A percentile compares a stretch with the other conserved stretches of the same genome.
Evolutionary conservation across 192 early-diverging fungal species (phyloP).

Genomic region (Podila horticola): DNA sequence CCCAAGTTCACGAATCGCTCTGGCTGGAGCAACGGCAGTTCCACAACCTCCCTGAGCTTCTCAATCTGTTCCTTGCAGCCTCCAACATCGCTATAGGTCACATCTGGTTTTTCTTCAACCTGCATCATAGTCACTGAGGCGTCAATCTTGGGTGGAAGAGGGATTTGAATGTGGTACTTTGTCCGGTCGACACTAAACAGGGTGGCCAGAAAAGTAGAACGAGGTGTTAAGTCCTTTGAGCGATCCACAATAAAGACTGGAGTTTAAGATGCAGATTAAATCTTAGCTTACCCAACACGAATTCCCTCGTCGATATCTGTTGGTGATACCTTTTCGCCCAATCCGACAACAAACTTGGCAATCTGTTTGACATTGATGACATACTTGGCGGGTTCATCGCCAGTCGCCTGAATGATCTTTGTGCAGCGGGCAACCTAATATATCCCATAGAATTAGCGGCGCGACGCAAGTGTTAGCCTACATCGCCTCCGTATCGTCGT

Average conservation of each 20-base stretch:
- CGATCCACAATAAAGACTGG: not conserved
- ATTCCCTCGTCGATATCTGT: slow-evolving; percentile 99
- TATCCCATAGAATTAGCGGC: not conserved
- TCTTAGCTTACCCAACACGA: slow-evolving; percentile 84
- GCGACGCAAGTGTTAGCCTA: too few species aligned
- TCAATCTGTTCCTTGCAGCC: slow-evolving; percentile 99
- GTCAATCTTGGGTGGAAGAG: slow-evolving; percentile 98
- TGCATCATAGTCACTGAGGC: slow-evolving; percentile 99
- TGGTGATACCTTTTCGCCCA: slow-evolving; percentile 96
- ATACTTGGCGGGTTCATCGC: slow-evolving; percentile 94
- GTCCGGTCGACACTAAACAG: slow-evolving; percentile 88
- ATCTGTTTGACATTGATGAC: slow-evolving; percentile 99
- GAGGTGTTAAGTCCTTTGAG: not conserved
- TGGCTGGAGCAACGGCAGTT: slow-evolving; percentile 94
- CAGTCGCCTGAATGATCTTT: slow-evolving; percentile 96
- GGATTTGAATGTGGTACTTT: slow-evolving; percentile 99
- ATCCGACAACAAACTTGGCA: slow-evolving; percentile 98
- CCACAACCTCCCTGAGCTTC: slow-evolving; percentile 98
- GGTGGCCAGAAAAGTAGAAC: not conserved
- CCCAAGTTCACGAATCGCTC: slow-evolving; percentile 98
- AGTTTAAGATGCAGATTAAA: too few species aligned
- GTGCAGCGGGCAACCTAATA: slow-evolving; percentile 94
- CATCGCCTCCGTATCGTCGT: too few species aligned
- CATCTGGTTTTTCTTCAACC: slow-evolving; percentile 99
- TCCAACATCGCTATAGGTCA: slow-evolving; percentile 99